Percentiles rank a stretch among this genome's conserved stretches.
Conservation (phyloP, 2,329 filamentous ascomycete species). For the Colletotrichum gigasporum region DNA sequence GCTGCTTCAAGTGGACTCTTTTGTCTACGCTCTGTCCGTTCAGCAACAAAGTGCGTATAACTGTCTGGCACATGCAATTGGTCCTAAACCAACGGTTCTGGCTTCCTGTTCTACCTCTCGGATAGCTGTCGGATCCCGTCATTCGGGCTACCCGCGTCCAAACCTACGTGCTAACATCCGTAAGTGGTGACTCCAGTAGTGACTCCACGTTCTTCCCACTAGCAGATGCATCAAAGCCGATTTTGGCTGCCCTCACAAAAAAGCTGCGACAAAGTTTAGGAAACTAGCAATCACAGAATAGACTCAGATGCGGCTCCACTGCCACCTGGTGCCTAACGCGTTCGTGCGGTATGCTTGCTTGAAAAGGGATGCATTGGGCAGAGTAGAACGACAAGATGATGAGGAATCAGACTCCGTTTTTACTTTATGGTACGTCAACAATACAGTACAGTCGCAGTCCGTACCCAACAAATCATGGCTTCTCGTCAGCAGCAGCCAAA, state of each 20-base stretch:
- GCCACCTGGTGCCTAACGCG: too few relatives aligned
- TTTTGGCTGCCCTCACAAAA: too few relatives aligned
- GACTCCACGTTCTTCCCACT: not conserved
- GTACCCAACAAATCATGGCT: not conserved
- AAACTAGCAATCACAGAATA: too few relatives aligned
- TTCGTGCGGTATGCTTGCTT: too few relatives aligned
- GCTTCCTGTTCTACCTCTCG: not conserved
- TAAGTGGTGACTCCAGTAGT: not conserved
- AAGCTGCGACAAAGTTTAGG: too few relatives aligned
- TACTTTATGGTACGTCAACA: too few relatives aligned
- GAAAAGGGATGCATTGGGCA: too few relatives aligned
- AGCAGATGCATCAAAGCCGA: not conserved
- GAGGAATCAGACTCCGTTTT: not conserved
- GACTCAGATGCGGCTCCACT: too few relatives aligned
- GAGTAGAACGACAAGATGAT: too few relatives aligned
- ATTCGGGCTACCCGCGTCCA: not conserved
- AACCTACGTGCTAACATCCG: not conserved
- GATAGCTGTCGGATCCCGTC: not conserved
- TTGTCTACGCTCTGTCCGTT: not conserved
- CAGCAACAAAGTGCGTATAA: not conserved
- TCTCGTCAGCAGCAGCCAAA: not conserved
- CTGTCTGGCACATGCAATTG: not conserved
- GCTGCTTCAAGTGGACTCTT: not conserved
- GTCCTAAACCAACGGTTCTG: not conserved
- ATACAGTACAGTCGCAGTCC: too few relatives aligned